A percentile compares a stretch with the other conserved stretches of the same genome.
Conservation (phyloP, 495 filamentous ascomycete species). For the Penicillium argentinense region DNA sequence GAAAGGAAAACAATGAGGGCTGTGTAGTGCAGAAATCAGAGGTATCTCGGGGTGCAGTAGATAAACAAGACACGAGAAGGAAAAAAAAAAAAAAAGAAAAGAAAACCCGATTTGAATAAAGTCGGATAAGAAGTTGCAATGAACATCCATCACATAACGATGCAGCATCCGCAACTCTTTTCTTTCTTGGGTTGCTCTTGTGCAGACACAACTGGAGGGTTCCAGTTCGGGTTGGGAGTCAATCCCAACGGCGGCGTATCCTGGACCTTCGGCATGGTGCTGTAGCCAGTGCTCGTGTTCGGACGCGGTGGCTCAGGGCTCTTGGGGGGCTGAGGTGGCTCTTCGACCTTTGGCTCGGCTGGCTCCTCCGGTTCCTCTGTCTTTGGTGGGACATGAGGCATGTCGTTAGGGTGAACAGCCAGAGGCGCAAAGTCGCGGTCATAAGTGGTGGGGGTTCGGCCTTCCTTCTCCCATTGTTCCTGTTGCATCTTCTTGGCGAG, state of each 20-base stretch:
- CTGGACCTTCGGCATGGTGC: slow-evolving; percentile 54
- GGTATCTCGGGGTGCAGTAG: slow-evolving; percentile 3
- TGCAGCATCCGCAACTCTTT: slow-evolving; percentile 51
- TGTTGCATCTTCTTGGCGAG: slow-evolving; percentile 89
- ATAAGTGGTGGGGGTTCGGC: slow-evolving; percentile 75
- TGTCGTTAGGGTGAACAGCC: slow-evolving; percentile 53
- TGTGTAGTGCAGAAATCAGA: not conserved
- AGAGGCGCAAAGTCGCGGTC: slow-evolving; percentile 81
- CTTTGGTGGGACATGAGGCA: slow-evolving; percentile 24
- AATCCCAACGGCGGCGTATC: slow-evolving; percentile 38
- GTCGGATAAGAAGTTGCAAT: not conserved
- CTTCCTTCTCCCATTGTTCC: slow-evolving; percentile 92
- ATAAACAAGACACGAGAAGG: slow-evolving; percentile 5
- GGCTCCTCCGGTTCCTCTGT: slow-evolving; percentile 21
- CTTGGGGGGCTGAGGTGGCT: slow-evolving; percentile 30
- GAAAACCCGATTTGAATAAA: not conserved
- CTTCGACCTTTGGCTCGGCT: slow-evolving; percentile 13
- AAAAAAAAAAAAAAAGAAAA: not conserved
- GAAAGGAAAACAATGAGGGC: not conserved
- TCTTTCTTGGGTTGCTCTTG: slow-evolving; percentile 40
- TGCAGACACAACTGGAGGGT: slow-evolving; percentile 40
- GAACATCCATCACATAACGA: slow-evolving; percentile 48
- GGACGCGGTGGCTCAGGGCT: slow-evolving; percentile 39
- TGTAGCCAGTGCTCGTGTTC: slow-evolving; percentile 45
- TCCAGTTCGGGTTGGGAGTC: slow-evolving; percentile 36